These are phyloP conservation scores for Penicillium sp. DNA, from an alignment of 2,329 filamentous ascomycete genomes.

Conservation along the genomic window DNA sequence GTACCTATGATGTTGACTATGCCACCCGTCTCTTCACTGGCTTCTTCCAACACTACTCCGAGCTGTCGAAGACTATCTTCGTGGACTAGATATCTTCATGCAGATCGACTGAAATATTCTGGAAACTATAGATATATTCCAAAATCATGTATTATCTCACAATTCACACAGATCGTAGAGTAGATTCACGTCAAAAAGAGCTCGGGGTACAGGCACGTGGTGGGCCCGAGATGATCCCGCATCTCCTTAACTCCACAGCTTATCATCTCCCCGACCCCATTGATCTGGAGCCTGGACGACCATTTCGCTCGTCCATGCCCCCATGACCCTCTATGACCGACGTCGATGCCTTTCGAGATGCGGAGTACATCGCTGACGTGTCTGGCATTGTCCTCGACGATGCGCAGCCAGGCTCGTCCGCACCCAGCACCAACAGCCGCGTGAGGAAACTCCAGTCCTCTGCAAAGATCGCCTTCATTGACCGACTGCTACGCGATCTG, in stretches of 20 bases:
- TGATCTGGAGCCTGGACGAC: slow-evolving; percentile 6
- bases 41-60: slow-evolving; percentile 83
- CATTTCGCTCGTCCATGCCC: slow-evolving; percentile 30
- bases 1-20: slow-evolving; percentile 81
- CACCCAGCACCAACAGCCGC: slow-evolving; percentile 21
- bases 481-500: slow-evolving; percentile 56
- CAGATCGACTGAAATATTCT: background rate
- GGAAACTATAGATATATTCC: background rate
- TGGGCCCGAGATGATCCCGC: slow-evolving; percentile 21
- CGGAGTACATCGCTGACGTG: slow-evolving; percentile 48
- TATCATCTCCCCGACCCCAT: slow-evolving; percentile 8
- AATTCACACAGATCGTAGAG: background rate
- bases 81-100: slow-evolving; percentile 60
- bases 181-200: background rate
- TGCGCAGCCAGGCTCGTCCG: slow-evolving; percentile 18
- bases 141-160: background rate
- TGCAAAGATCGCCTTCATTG: slow-evolving; percentile 49
- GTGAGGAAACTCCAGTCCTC: slow-evolving; percentile 36
- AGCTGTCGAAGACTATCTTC: slow-evolving; percentile 76
- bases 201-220: slow-evolving; percentile 14
- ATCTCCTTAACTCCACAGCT: slow-evolving; percentile 11
- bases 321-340: slow-evolving; percentile 49
- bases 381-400: slow-evolving; percentile 38
- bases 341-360: slow-evolving; percentile 46
- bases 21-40: slow-evolving; percentile 81